Evolutionary conservation across 441 rosid genomes (phyloP).

Genomic region (Arabidopsis hybrid): DNA sequence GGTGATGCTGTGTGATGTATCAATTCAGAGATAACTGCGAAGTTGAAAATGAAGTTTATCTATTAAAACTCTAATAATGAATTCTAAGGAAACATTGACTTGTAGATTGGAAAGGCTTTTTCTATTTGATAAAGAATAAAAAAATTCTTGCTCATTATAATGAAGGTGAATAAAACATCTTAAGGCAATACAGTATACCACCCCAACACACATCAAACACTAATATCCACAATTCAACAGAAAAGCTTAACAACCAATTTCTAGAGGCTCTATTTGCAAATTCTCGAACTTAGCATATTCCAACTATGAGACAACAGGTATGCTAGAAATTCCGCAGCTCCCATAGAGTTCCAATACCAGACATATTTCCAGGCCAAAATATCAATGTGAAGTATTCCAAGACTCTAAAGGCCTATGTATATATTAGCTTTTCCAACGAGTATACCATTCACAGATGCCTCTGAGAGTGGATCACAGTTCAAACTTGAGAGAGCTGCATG

Average conservation of each 20-base stretch:
- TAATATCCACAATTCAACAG: slow-evolving; percentile 16
- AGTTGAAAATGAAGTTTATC: slow-evolving; percentile 31
- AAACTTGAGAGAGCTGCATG: slow-evolving; percentile 91
- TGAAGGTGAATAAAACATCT: slow-evolving; percentile 22
- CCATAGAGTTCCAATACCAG: slow-evolving; percentile 20
- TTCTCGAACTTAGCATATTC: slow-evolving; percentile 22
- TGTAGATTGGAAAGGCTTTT: slow-evolving; percentile 5
- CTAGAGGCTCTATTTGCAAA: slow-evolving; percentile 15
- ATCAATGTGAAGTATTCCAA: slow-evolving; percentile 8
- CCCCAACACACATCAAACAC: slow-evolving; percentile 10
- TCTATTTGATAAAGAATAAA: background rate
- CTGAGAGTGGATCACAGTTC: slow-evolving; percentile 87
- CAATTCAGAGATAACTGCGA: slow-evolving; percentile 91
- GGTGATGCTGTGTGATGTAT: slow-evolving; percentile 86
- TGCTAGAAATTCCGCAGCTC: background rate
- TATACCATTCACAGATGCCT: slow-evolving; percentile 98
- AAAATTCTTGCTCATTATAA: slow-evolving; percentile 21
- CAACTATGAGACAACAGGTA: slow-evolving; percentile 9
- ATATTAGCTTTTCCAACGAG: slow-evolving; percentile 32
- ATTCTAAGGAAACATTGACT: slow-evolving; percentile 12
- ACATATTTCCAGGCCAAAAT: slow-evolving; percentile 5
- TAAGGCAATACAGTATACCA: slow-evolving; percentile 6
- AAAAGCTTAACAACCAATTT: slow-evolving; percentile 17
- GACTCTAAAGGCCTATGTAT: slow-evolving; percentile 11
- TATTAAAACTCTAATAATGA: slow-evolving; percentile 18